Conservation (phyloP, 73 alveolate genomes). For the Durusdinium trenchii region DNA sequence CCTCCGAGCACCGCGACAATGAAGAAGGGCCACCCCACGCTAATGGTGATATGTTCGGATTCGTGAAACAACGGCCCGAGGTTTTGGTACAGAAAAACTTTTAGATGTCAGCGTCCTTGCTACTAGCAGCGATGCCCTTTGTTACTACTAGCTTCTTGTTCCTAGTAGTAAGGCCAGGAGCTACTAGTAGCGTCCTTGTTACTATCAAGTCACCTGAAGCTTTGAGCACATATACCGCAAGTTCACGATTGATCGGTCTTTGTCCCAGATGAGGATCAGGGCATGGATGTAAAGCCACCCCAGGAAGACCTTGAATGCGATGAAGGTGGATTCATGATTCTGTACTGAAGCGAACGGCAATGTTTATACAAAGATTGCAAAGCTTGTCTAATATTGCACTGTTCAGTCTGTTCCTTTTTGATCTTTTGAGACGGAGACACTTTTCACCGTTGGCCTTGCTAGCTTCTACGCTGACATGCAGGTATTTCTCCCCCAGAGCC, state of each 20-base stretch:
- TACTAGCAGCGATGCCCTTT: neutral
- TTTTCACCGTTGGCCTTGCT: no score
- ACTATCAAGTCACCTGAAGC: no score
- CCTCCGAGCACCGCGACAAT: no score
- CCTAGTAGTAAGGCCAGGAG: neutral
- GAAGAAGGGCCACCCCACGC: no score
- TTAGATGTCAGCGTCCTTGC: neutral
- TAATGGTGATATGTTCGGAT: no score
- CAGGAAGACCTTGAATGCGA: neutral
- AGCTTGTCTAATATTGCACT: neutral
- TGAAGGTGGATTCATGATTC: conserved; percentile 9
- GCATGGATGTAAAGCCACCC: conserved; percentile 38
- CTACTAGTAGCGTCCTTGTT: neutral
- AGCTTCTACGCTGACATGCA: no score
- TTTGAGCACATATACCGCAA: no score
- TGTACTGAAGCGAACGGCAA: neutral
- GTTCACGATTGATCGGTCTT: no score
- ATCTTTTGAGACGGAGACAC: no score
- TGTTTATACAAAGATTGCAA: neutral
- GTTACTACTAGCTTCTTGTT: neutral
- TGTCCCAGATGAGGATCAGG: conserved; percentile 19
- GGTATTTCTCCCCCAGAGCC: conserved; percentile 30
- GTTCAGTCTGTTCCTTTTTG: neutral
- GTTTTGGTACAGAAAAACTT: neutral
- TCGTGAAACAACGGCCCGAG: neutral